These are phyloP conservation scores for Cylindrodendrum hubeiense DNA, from an alignment of 2,329 filamentous ascomycete species.

Conservation along the genomic window DNA sequence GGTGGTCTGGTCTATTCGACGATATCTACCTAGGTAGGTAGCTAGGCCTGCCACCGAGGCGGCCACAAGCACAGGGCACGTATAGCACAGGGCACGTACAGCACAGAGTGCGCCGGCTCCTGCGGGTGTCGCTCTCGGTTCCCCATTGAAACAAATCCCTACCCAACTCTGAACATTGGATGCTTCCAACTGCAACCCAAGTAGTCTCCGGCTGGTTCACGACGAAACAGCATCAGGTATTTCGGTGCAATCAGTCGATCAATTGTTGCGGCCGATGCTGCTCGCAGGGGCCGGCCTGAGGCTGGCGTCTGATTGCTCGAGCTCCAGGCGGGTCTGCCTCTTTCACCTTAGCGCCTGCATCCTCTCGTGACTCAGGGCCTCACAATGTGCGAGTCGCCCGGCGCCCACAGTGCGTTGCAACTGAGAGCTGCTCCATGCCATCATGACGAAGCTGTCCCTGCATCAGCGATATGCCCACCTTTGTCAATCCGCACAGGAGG, in stretches of 20 bases:
- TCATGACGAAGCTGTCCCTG: conserved; percentile 8
- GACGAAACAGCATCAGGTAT: conserved; percentile 40
- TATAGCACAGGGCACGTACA: neutral
- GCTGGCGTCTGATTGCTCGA: conserved; percentile 38
- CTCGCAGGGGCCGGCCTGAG: conserved; percentile 31
- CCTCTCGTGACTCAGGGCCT: conserved; percentile 27
- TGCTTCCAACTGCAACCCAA: conserved; percentile 26
- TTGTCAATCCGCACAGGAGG: neutral
- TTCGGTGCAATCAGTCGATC: conserved; percentile 44
- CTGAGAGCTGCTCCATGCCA: conserved; percentile 5
- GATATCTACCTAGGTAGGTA: neutral
- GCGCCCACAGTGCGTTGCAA: conserved; percentile 19
- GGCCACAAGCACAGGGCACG: conserved; percentile 1
- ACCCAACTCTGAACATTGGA: conserved; percentile 18
- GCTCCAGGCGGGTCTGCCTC: conserved; percentile 37
- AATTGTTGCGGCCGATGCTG: conserved; percentile 34
- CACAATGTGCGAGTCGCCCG: conserved; percentile 27
- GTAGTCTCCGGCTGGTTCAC: conserved; percentile 27
- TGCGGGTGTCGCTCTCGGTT: conserved; percentile 10
- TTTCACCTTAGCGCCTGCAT: conserved; percentile 37
- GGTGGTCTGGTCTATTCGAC: neutral
- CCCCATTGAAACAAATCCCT: conserved; percentile 21
- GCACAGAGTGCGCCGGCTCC: conserved; percentile 6
- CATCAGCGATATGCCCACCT: conserved; percentile 8
- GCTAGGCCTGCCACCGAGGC: neutral